A percentile compares a stretch with the other conserved stretches of the same genome.
Evolutionary conservation across 495 filamentous ascomycete species (phyloP).

Genomic region (Penicillium simplicissimum): DNA sequence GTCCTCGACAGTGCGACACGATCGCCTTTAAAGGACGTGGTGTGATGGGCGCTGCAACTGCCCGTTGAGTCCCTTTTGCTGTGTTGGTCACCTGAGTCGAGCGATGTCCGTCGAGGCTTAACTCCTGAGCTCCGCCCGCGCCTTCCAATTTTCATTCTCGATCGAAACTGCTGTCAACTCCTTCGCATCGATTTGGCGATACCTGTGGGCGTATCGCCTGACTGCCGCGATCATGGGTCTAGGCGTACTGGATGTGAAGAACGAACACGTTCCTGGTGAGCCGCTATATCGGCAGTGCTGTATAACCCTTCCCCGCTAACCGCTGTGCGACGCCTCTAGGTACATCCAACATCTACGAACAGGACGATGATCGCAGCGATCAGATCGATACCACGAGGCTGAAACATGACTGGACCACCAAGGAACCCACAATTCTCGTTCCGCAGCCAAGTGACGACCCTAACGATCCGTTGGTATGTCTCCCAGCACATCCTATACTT

Average conservation of each 20-base stretch:
- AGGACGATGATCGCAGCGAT: conserved; percentile 44
- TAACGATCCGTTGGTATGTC: conserved; percentile 69
- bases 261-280: conserved; percentile 73
- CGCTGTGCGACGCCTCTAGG: conserved; percentile 41
- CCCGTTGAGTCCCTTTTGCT: background rate
- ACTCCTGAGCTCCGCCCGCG: conserved; percentile 2
- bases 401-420: conserved; percentile 72
- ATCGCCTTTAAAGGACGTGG: conserved; percentile 2
- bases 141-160: background rate
- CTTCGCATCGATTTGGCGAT: background rate
- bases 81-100: conserved; percentile 6
- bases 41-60: background rate
- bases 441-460: conserved; percentile 80
- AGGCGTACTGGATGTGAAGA: conserved; percentile 65
- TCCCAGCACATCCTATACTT: background rate
- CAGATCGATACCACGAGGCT: conserved; percentile 46
- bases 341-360: conserved; percentile 65
- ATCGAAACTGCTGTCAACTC: background rate
- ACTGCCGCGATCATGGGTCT: conserved; percentile 66
- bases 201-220: background rate
- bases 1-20: background rate
- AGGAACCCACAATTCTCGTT: conserved; percentile 69
- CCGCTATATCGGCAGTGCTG: background rate
- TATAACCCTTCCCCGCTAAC: conserved; percentile 1
- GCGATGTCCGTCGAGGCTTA: background rate